A percentile compares a stretch with the other conserved stretches of the same genome.
Evolutionary conservation across 139 green algal species (phyloP).

Genomic region (Pseudopediastrum boryanum): DNA sequence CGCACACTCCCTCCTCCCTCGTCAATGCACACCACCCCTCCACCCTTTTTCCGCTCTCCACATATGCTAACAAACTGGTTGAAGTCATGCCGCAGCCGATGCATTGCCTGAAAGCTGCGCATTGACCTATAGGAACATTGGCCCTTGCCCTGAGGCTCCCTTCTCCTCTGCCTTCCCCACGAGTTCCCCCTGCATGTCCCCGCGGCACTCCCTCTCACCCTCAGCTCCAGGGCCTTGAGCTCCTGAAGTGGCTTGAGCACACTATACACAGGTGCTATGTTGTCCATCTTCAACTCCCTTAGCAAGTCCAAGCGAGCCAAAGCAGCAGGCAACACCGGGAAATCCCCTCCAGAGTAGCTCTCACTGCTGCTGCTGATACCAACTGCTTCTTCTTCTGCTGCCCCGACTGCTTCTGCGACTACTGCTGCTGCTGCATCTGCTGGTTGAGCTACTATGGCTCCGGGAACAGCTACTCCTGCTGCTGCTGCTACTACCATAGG

Average conservation of each 20-base stretch:
- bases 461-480: not conserved
- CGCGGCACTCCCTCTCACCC: not conserved
- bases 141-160: too few relatives aligned
- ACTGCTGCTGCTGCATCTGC: not conserved
- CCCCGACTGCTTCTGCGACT: not conserved
- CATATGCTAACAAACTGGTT: too few relatives aligned
- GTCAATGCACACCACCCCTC: too few relatives aligned
- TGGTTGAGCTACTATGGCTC: not conserved
- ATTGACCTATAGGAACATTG: too few relatives aligned
- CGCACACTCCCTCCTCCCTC: too few relatives aligned
- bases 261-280: not conserved
- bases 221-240: conserved; percentile 14
- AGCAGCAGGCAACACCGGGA: not conserved
- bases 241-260: not conserved
- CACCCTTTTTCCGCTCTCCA: too few relatives aligned
- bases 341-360: not conserved
- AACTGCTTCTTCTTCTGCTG: not conserved
- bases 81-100: too few relatives aligned
- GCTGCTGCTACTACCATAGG: not conserved
- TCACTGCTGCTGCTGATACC: conserved; percentile 3
- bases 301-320: not conserved
- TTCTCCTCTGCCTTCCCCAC: too few relatives aligned
- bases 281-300: conserved; percentile 15
- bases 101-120: too few relatives aligned
- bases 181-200: not conserved